Base-by-base conservation (phyloP, 225 moss, liverwort and hornwort species). In the Antitrichia curtipendula region DNA sequence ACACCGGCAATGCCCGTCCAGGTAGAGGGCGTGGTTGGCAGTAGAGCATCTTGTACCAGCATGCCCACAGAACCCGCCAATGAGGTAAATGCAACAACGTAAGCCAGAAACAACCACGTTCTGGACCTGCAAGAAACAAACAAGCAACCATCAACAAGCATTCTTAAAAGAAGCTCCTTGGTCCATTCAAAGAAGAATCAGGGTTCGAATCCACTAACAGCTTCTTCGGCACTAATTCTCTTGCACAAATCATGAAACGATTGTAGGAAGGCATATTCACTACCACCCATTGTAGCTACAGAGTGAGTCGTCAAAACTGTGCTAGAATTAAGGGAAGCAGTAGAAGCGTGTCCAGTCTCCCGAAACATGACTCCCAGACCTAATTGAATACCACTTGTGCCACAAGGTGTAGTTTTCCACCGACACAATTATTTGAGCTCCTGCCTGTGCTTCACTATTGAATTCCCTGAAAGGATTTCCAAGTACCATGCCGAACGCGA, bases 51-150 rank as follows among this genome's bases (percentile, higher is more conserved):
- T 92, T 96, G 91, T 66, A 96, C 89, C 86, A 97, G 89, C 91
- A 97, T 90, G 36, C 97, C 97, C 89, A 96, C 95, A 50, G 97
- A 87, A 63, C 93, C 95, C 59, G 96, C 95, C 91, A 96, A 88
- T 28, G 97, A 95, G 76, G 93, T 84, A 85, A 97, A 97, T n/a
- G 97, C 94, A 75, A 97, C 90, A 8, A 97, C 97, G 74, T 97
- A 97, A 47, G 97, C 94, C 65, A 97, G 91, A 91, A 96, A 97
- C 84, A 97, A 91, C 97, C 97, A 97, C 52, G 95, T 96, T 89
- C 96, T 95, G 74, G 94, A 95, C 82, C 96, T 97, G 94, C 75
- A 87, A 29, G 74, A 74, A 89, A 79, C 84, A 92, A 38, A 10
- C 58, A 53, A 29, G 82, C 36, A 64, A 89, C 53, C 49, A 23